These are phyloP conservation scores for Mantamonas sphyraenae DNA, from an alignment of 78 protist genomes.

Conservation along the genomic window DNA sequence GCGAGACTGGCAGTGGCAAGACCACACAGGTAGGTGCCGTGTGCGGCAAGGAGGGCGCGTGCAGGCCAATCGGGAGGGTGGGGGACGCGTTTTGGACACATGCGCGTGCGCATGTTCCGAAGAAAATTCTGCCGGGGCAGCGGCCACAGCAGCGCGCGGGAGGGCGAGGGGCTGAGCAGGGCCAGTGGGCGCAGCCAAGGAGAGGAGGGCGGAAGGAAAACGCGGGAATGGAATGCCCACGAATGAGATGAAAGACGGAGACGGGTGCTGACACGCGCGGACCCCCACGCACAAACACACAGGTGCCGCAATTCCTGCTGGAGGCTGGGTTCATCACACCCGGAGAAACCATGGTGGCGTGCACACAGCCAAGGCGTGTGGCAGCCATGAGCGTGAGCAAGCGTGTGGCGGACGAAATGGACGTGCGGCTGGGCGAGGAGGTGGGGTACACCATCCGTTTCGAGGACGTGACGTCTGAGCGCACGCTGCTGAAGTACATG, in stretches of 20 bases:
- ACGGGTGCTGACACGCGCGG: too few relatives aligned
- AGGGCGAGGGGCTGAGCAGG: too few relatives aligned
- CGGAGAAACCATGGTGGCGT: slow-evolving; percentile 56
- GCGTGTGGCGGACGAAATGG: slow-evolving; percentile 97
- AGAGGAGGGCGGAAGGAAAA: too few relatives aligned
- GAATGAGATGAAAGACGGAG: too few relatives aligned
- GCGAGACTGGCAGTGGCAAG: slow-evolving; percentile 99
- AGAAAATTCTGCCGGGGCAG: too few relatives aligned
- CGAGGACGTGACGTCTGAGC: slow-evolving; percentile 82
- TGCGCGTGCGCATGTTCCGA: neutral
- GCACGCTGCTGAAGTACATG: slow-evolving; percentile 78
- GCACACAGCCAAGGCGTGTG: slow-evolving; percentile 99
- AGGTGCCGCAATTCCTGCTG: slow-evolving; percentile 40
- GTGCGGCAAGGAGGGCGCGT: too few relatives aligned
- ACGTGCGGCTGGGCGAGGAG: slow-evolving; percentile 87
- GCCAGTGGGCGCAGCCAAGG: too few relatives aligned
- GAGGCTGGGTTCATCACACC: neutral
- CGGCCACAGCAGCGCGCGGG: too few relatives aligned
- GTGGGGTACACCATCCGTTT: slow-evolving; percentile 99
- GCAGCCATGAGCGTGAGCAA: slow-evolving; percentile 78
- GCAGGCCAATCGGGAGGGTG: too few relatives aligned
- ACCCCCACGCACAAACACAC: too few relatives aligned
- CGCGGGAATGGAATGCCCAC: too few relatives aligned
- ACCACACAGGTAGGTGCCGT: slow-evolving; percentile 77
- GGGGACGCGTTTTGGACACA: too few relatives aligned